Percentiles rank a stretch among this genome's conserved stretches.
Evolutionary conservation across 2,329 filamentous ascomycete species (phyloP).

Genomic region (Arthroderma sp.): DNA sequence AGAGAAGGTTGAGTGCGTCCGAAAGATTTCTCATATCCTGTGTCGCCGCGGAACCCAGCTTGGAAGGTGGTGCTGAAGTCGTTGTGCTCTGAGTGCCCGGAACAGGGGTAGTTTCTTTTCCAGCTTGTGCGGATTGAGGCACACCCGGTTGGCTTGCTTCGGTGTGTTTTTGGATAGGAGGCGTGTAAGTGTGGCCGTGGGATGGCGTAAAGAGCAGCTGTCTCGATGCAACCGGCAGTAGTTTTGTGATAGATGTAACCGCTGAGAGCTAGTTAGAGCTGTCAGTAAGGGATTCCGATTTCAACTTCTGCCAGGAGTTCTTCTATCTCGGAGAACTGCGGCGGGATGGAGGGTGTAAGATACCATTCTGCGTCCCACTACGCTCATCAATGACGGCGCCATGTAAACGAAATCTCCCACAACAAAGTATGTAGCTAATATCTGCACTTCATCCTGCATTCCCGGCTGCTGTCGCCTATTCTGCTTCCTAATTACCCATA

Average conservation of each 20-base stretch:
- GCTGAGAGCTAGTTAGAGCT: slow-evolving; percentile 38
- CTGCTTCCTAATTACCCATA: slow-evolving; percentile 53
- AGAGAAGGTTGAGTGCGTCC: slow-evolving; percentile 40
- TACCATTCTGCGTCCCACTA: slow-evolving; percentile 45
- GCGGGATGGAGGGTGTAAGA: slow-evolving; percentile 17
- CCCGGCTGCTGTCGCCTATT: slow-evolving; percentile 35
- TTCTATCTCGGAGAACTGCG: slow-evolving; percentile 5
- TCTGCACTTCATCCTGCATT: slow-evolving; percentile 39
- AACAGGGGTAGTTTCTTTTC: slow-evolving; percentile 39
- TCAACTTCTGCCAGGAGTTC: not conserved
- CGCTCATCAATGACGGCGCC: slow-evolving; percentile 48
- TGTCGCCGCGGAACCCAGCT: slow-evolving; percentile 9
- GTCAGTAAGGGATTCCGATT: not conserved
- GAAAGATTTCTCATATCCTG: slow-evolving; percentile 33
- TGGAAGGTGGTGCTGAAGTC: slow-evolving; percentile 17
- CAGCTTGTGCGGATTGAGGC: slow-evolving; percentile 29
- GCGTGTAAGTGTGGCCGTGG: slow-evolving; percentile 48
- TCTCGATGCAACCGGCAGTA: slow-evolving; percentile 42
- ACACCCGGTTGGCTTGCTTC: slow-evolving; percentile 25
- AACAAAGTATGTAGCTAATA: slow-evolving; percentile 49
- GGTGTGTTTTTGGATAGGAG: slow-evolving; percentile 34
- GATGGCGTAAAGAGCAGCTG: slow-evolving; percentile 48
- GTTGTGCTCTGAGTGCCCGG: slow-evolving; percentile 27
- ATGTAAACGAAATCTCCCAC: slow-evolving; percentile 50
- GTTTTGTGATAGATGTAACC: slow-evolving; percentile 43